These are phyloP conservation scores for Citrus cavaleriei DNA, from an alignment of 345 rosid genomes.

Conservation along the genomic window DNA sequence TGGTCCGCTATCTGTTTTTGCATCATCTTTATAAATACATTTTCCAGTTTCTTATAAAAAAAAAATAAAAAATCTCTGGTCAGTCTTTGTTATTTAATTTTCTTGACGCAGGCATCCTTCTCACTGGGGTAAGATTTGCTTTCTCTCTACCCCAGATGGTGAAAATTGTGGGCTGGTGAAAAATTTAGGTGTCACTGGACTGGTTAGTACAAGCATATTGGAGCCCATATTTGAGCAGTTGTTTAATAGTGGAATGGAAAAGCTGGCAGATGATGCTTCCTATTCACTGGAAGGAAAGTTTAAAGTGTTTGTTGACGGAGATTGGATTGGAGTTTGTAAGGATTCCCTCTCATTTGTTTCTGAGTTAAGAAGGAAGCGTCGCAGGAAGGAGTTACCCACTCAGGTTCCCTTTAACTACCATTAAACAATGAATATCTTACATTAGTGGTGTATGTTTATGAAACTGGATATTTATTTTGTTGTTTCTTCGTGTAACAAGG, in stretches of 20 bases:
- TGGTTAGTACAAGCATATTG: slow-evolving; percentile 51
- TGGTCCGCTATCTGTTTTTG: no score
- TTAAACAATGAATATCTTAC: not conserved
- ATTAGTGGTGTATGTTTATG: not conserved
- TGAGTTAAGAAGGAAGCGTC: slow-evolving; percentile 54
- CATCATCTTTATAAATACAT: no score
- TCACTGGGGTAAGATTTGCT: slow-evolving; percentile 97
- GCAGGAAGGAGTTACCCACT: slow-evolving; percentile 51
- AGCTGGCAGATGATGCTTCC: slow-evolving; percentile 48
- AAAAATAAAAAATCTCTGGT: not conserved
- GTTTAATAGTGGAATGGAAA: slow-evolving; percentile 65
- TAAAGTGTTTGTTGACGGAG: slow-evolving; percentile 83
- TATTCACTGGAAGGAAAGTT: slow-evolving; percentile 41
- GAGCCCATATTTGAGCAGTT: slow-evolving; percentile 47
- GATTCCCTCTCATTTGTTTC: slow-evolving; percentile 54
- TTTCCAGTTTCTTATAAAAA: no score
- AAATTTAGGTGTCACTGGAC: slow-evolving; percentile 76
- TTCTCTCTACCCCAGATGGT: slow-evolving; percentile 92
- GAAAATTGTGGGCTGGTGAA: slow-evolving; percentile 98
- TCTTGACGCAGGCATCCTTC: slow-evolving; percentile 76
- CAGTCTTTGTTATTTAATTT: slow-evolving; percentile 14
- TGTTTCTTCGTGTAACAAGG: not conserved
- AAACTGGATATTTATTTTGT: not conserved
- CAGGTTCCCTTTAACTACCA: slow-evolving; percentile 42
- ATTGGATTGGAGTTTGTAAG: slow-evolving; percentile 79